These are phyloP conservation scores for Puccinia hordei DNA, from an alignment of 1,284 basidiomycete species.

Conservation along the genomic window DNA sequence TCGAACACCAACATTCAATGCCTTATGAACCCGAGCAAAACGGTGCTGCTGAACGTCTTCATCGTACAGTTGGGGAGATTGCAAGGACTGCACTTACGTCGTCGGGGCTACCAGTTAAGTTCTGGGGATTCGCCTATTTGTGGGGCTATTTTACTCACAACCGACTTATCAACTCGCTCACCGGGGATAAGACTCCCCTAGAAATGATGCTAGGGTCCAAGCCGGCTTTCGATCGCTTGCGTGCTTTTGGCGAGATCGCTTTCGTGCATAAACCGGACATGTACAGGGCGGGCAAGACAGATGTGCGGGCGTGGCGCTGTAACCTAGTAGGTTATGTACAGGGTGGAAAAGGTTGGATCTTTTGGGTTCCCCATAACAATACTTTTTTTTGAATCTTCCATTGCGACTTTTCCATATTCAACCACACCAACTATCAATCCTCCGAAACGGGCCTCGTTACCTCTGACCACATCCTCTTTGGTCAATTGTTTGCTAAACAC, in stretches of 20 bases:
- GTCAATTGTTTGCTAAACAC: background rate
- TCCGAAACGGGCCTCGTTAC: background rate
- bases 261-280: constrained; percentile 29
- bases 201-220: constrained; percentile 21
- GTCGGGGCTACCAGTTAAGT: background rate
- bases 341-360: constrained; percentile 30
- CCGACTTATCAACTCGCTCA: constrained; percentile 21
- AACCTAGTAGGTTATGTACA: constrained; percentile 19
- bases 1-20: constrained; percentile 29
- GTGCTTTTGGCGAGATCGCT: constrained; percentile 31
- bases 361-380: constrained; percentile 3
- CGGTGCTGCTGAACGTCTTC: constrained; percentile 24
- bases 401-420: background rate
- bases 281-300: background rate
- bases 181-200: constrained; percentile 11
- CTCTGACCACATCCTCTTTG: background rate
- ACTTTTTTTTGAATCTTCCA: constrained; percentile 18
- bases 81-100: background rate
- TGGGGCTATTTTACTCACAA: background rate
- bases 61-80: constrained; percentile 31
- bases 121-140: constrained; percentile 35
- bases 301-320: background rate
- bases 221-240: background rate
- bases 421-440: background rate
- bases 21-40: constrained; percentile 39